Evolutionary conservation across 1,284 basidiomycete genomes (phyloP).

Genomic region (Rhizoctonia solani): DNA sequence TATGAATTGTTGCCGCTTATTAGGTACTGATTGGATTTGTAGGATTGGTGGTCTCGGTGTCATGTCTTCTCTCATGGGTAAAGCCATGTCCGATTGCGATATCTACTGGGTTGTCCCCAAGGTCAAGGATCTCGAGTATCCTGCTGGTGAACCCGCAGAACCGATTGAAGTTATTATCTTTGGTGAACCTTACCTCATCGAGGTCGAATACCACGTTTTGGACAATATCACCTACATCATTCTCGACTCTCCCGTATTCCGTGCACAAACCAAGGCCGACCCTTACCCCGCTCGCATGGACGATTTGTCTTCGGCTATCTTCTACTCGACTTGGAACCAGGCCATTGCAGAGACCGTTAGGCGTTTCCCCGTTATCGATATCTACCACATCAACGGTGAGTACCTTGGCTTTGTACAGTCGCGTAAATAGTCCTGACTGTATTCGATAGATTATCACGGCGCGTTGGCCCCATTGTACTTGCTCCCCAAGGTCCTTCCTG

Average conservation of each 20-base stretch:
- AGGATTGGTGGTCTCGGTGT: conserved; percentile 90
- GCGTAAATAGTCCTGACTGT: conserved; percentile 3
- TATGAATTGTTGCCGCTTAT: background rate
- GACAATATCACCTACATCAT: conserved; percentile 95
- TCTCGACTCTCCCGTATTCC: conserved; percentile 91
- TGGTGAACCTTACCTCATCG: conserved; percentile 90
- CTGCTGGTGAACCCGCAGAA: conserved; percentile 84
- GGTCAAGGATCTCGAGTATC: conserved; percentile 90
- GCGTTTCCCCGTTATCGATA: conserved; percentile 81
- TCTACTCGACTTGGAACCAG: conserved; percentile 97
- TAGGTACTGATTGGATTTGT: background rate
- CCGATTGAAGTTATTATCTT: conserved; percentile 96
- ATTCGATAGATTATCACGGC: conserved; percentile 76
- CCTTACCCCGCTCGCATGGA: conserved; percentile 96
- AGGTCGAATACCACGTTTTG: conserved; percentile 86
- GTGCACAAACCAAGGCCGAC: conserved; percentile 90
- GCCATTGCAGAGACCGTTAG: conserved; percentile 88
- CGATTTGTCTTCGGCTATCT: conserved; percentile 91
- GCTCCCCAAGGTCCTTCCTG: conserved; percentile 84
- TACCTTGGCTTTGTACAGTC: background rate
- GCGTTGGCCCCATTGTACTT: conserved; percentile 88
- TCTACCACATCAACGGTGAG: conserved; percentile 74
- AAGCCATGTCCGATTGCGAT: conserved; percentile 94
- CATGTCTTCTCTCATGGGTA: conserved; percentile 95
- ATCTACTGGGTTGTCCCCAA: conserved; percentile 91